Conservation (phyloP, 257 asterid genomes). For the Solanum bukasovii region DNA sequence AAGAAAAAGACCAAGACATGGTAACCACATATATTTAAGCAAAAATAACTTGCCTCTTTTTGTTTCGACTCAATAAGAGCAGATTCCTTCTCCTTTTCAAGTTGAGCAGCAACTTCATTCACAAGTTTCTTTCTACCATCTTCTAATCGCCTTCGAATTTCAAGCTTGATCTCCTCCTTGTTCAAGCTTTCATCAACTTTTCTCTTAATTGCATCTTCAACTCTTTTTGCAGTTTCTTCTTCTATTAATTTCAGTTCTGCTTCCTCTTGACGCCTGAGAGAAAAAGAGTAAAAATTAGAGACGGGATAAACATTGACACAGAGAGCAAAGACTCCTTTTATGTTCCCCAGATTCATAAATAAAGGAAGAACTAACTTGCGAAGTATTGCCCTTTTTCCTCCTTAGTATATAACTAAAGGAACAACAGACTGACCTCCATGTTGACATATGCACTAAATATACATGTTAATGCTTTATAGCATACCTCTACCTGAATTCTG, state of each 20-base stretch:
- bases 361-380: slow-evolving; percentile 5
- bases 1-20: neutral
- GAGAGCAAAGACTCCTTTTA: neutral
- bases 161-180: slow-evolving; percentile 48
- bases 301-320: neutral
- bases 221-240: slow-evolving; percentile 92
- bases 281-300: slow-evolving; percentile 17
- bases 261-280: slow-evolving; percentile 78
- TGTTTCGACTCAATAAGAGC: slow-evolving; percentile 50
- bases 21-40: neutral
- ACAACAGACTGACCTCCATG: slow-evolving; percentile 87
- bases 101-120: slow-evolving; percentile 73
- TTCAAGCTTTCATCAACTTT: slow-evolving; percentile 75
- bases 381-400: slow-evolving; percentile 19
- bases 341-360: slow-evolving; percentile 1
- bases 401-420: slow-evolving; percentile 32
- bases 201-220: slow-evolving; percentile 59
- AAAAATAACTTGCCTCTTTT: slow-evolving; percentile 57
- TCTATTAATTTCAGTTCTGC: slow-evolving; percentile 83
- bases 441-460: slow-evolving; percentile 58
- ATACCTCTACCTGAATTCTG: slow-evolving; percentile 93
- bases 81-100: slow-evolving; percentile 71
- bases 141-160: slow-evolving; percentile 50
- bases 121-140: slow-evolving; percentile 82
- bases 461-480: slow-evolving; percentile 77